These are phyloP conservation scores for Trichosanthes cucumerina DNA, from an alignment of 306 rosid species.

Conservation along the genomic window DNA sequence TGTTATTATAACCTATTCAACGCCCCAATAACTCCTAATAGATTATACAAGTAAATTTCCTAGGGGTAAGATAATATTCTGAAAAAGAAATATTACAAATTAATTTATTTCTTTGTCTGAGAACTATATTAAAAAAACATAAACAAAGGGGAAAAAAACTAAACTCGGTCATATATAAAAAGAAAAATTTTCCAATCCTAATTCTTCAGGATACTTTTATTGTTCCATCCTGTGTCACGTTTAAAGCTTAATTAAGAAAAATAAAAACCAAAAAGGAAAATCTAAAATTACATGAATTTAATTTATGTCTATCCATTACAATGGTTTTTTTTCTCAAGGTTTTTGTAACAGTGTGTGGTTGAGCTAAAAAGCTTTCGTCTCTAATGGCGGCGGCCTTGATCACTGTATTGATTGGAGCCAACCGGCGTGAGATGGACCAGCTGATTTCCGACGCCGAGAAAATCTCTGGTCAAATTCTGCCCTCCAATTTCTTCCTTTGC, in stretches of 20 bases:
- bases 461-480: constrained; percentile 63
- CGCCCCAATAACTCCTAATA: too few species aligned
- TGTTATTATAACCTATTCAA: too few species aligned
- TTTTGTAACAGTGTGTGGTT: neutral
- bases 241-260: neutral
- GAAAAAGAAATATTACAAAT: too few species aligned
- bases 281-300: neutral
- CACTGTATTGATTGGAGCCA: constrained; percentile 22
- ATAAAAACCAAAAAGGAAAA: neutral
- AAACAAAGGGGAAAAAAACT: neutral
- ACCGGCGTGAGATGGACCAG: constrained; percentile 25
- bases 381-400: neutral
- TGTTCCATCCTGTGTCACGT: neutral
- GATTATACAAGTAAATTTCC: too few species aligned
- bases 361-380: neutral
- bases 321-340: neutral
- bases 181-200: neutral
- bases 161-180: neutral
- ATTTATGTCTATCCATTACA: neutral
- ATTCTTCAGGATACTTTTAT: neutral
- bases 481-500: constrained; percentile 12
- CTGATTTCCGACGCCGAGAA: constrained; percentile 61
- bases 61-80: too few species aligned
- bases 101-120: too few species aligned
- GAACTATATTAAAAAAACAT: too few species aligned